Base-by-base conservation (phyloP, 2,329 filamentous ascomycete species). In the Talaromyces marneffei region DNA sequence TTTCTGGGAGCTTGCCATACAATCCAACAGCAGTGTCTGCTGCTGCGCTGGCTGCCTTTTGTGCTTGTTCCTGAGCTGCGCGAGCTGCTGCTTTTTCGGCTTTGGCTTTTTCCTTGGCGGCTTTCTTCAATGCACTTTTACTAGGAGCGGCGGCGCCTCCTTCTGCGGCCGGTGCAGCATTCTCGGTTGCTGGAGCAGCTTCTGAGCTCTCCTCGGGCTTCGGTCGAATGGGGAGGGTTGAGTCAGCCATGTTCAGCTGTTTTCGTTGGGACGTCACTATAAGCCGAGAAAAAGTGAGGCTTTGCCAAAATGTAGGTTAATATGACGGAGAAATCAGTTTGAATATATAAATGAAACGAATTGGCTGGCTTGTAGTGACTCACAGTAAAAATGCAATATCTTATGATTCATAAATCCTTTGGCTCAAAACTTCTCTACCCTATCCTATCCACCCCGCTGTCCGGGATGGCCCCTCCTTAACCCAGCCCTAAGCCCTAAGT, bases 41-140 rank as follows among this genome's bases (percentile, higher is more conserved):
- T 58, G 85, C 85, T 63, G 87, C 84, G 52, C 82, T 83, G 35
- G 85, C 83, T 35, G 85, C 87, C 64, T 87, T 86, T 62, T 85
- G 84, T 46, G 85, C 85, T 64, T 89, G 88, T 71, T 90, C 88
- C 71, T 89, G 87, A 67, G 91, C 89, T n/a, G 87, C 88, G 57
- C 75, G 86, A 78, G 73, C 84, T 73, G 70, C 82, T 48, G 89
- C 89, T 77, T 95, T 95, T 72, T 86, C 83, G 12, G 89, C 90
- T 77, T 95, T 92, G 74, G 93, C 92, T 79, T 92, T 92, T 29
- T 92, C 90, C 79, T 95, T 95, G 69, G 89, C 88, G 50, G 89
- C 87, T 80, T 95, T 96, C 80, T 95, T 95, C 66, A 88, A 79
- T 16, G 87, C 91, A 77, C 87, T 92, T 79, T 95, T 92, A 64